Conservation (phyloP, 208 protist genomes). For the Acanthamoeba castellanii region DNA sequence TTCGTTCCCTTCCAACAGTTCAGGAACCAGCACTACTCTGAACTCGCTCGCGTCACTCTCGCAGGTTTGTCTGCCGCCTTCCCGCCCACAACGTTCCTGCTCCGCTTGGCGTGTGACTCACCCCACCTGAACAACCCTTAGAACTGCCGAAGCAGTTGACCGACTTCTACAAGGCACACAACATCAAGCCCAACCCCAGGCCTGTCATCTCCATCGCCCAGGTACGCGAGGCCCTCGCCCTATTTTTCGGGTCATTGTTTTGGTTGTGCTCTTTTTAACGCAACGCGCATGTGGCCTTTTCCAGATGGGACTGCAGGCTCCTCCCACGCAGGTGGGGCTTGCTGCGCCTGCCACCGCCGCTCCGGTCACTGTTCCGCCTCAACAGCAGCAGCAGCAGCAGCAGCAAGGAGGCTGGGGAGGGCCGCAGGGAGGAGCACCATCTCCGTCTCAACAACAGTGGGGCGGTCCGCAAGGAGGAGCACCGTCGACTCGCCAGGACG, state of each 20-base stretch:
- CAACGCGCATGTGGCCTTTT: not conserved
- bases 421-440: no score
- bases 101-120: no score
- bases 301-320: no score
- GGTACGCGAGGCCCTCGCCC: not conserved
- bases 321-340: no score
- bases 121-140: not conserved
- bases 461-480: not conserved
- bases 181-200: not conserved
- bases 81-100: no score
- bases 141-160: not conserved
- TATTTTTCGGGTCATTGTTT: not conserved
- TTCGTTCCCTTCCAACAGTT: conserved; percentile 90
- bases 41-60: conserved; percentile 66
- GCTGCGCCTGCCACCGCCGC: no score
- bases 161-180: not conserved
- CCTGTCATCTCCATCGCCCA: not conserved
- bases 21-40: conserved; percentile 73
- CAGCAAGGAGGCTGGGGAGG: no score
- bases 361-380: no score
- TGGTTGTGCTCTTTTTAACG: not conserved
- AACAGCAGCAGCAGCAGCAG: no score
- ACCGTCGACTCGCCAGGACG: not conserved
- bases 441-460: no score
- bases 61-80: not conserved